These are phyloP conservation scores for Panaeolus papilionaceus DNA, from an alignment of 768 basidiomycete species.

Conservation along the genomic window DNA sequence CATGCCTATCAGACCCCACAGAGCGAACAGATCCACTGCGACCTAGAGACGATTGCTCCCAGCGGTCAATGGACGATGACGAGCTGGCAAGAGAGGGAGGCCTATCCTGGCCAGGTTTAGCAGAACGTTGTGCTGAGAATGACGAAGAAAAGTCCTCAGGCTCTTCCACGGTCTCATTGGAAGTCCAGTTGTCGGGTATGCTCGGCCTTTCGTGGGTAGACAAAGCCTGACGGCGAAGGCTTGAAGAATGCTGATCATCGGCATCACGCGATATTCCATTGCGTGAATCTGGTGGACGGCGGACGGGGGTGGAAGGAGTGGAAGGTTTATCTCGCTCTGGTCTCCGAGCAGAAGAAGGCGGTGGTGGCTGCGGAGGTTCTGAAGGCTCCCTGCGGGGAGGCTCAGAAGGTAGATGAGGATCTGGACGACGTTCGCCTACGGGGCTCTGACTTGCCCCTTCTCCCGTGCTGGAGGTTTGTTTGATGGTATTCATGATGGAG, in stretches of 20 bases:
- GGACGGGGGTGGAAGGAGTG: conserved; percentile 22
- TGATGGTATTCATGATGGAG: conserved; percentile 54
- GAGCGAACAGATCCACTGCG: conserved; percentile 35
- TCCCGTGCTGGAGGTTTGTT: conserved; percentile 37
- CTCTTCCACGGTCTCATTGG: conserved; percentile 27
- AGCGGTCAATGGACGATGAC: conserved; percentile 26
- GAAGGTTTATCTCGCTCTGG: conserved; percentile 26
- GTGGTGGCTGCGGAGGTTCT: conserved; percentile 20
- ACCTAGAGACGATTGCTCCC: conserved; percentile 28
- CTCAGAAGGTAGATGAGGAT: conserved; percentile 14
- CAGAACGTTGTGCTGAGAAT: conserved; percentile 20
- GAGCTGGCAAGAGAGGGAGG: conserved; percentile 24
- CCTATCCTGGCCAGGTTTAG: conserved; percentile 23
- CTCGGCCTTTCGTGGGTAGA: conserved; percentile 23
- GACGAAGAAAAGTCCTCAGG: conserved; percentile 27
- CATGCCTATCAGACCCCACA: conserved; percentile 38
- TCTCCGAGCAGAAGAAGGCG: conserved; percentile 20
- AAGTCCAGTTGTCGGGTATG: conserved; percentile 21
- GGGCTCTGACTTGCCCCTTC: conserved; percentile 20
- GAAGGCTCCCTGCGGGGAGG: conserved; percentile 13
- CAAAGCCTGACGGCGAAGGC: conserved; percentile 23
- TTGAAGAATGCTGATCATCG: conserved; percentile 22
- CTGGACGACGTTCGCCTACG: conserved; percentile 24
- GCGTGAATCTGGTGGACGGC: conserved; percentile 31
- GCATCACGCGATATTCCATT: conserved; percentile 26